phyloP scores from a whole-genome alignment of 2,329 filamentous ascomycete species.

The Microcyclosporella mali region DNA sequence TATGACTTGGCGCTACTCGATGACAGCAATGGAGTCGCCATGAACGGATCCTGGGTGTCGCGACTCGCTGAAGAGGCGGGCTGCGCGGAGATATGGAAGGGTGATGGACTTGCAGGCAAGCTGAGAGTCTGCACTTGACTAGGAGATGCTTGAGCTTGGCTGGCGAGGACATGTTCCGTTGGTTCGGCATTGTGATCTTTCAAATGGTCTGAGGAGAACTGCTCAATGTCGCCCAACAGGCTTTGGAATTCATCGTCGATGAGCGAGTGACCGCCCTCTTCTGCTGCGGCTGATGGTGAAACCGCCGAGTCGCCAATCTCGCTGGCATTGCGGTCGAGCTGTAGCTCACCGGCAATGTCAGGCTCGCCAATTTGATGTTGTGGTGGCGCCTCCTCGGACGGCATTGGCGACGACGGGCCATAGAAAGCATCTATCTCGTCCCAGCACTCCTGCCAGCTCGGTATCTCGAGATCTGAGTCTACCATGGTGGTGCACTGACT shows the following conservation, averaged over 20 bases:
- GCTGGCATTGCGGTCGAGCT: neutral
- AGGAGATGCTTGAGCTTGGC: neutral
- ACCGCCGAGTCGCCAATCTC: neutral
- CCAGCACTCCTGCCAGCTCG: slow-evolving; percentile 10
- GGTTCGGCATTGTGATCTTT: no score
- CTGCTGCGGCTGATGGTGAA: neutral
- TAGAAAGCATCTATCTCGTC: slow-evolving; percentile 15
- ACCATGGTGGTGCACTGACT: neutral
- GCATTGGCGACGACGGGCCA: neutral
- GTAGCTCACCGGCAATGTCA: neutral
- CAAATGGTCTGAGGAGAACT: neutral
- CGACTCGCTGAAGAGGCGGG: neutral
- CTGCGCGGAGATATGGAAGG: neutral
- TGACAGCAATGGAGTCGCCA: neutral
- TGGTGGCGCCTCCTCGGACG: neutral
- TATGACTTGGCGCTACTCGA: slow-evolving; percentile 11
- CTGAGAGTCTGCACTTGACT: no score
- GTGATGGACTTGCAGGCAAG: neutral
- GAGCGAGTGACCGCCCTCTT: neutral
- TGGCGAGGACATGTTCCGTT: neutral
- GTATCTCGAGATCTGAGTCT: neutral
- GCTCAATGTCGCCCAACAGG: slow-evolving; percentile 6
- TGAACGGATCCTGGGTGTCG: neutral
- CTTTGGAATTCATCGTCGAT: slow-evolving; percentile 1
- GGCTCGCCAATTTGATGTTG: neutral